These are phyloP conservation scores for Alternaria rosae DNA, from an alignment of 2,329 filamentous ascomycete species.

Conservation along the genomic window DNA sequence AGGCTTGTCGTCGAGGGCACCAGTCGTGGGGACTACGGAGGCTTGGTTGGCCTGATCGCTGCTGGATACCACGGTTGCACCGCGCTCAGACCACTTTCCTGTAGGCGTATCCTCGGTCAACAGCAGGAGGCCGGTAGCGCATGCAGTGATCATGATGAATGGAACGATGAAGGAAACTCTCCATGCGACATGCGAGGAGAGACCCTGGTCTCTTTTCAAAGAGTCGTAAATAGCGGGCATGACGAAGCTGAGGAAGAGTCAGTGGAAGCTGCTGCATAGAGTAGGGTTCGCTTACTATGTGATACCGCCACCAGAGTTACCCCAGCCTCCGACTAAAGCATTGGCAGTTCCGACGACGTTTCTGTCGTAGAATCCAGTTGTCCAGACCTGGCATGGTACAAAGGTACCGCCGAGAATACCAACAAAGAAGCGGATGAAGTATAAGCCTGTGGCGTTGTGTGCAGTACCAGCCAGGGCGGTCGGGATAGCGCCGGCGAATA, in stretches of 20 bases:
- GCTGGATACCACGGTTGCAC: slow-evolving; percentile 63
- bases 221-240: slow-evolving; percentile 92
- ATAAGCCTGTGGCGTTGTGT: slow-evolving; percentile 71
- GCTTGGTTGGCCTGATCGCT: slow-evolving; percentile 58
- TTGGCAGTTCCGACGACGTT: slow-evolving; percentile 91
- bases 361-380: slow-evolving; percentile 91
- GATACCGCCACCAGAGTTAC: slow-evolving; percentile 87
- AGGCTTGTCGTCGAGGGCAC: slow-evolving; percentile 56
- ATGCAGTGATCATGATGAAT: slow-evolving; percentile 74
- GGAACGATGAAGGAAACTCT: slow-evolving; percentile 85
- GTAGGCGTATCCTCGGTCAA: slow-evolving; percentile 83
- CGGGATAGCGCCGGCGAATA: slow-evolving; percentile 81
- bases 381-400: slow-evolving; percentile 91
- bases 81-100: slow-evolving; percentile 80
- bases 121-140: slow-evolving; percentile 73
- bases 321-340: slow-evolving; percentile 81
- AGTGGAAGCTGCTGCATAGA: slow-evolving; percentile 1
- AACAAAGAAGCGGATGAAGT: slow-evolving; percentile 78
- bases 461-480: slow-evolving; percentile 83
- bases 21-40: slow-evolving; percentile 61
- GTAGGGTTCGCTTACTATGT: slow-evolving; percentile 66
- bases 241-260: slow-evolving; percentile 64
- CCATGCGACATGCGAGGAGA: slow-evolving; percentile 77
- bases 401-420: slow-evolving; percentile 80
- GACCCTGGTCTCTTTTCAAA: slow-evolving; percentile 65